A percentile compares a stretch with the other conserved stretches of the same genome.
These are phyloP conservation scores for Chlamydomonas sphaeroides DNA, from an alignment of 139 green algal species.

Conservation along the genomic window DNA sequence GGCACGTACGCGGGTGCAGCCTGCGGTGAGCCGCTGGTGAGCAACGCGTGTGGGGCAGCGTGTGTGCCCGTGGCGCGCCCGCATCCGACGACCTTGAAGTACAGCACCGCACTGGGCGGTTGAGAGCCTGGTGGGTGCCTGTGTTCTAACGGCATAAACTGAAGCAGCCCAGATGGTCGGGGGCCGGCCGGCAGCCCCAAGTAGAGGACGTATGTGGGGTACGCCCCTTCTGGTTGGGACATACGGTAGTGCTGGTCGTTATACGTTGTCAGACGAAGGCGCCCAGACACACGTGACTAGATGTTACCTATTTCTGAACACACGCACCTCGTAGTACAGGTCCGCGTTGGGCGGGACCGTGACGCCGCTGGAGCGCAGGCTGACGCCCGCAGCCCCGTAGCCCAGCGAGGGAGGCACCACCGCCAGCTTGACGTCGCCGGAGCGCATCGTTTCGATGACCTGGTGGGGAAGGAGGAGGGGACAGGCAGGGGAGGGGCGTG, in stretches of 20 bases:
- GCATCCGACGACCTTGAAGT: too few relatives aligned
- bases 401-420: constrained; percentile 28
- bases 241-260: too few relatives aligned
- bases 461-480: not conserved
- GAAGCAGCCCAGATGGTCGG: too few relatives aligned
- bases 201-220: too few relatives aligned
- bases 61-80: too few relatives aligned
- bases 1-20: not conserved
- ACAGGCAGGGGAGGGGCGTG: not conserved
- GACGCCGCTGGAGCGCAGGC: not conserved
- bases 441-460: constrained; percentile 27
- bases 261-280: not conserved
- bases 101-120: too few relatives aligned
- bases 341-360: constrained; percentile 11
- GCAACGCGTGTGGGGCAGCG: not conserved
- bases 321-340: constrained; percentile 23
- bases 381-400: not conserved
- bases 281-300: not conserved
- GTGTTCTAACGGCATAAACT: too few relatives aligned
- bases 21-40: not conserved
- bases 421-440: constrained; percentile 24
- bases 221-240: too few relatives aligned
- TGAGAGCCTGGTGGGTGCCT: too few relatives aligned
- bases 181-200: too few relatives aligned
- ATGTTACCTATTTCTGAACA: not conserved